Evolutionary conservation across 2,329 filamentous ascomycete genomes (phyloP), one percentile per base, ranked within the genome.

Genomic region (Phialocephala subalpina): DNA sequence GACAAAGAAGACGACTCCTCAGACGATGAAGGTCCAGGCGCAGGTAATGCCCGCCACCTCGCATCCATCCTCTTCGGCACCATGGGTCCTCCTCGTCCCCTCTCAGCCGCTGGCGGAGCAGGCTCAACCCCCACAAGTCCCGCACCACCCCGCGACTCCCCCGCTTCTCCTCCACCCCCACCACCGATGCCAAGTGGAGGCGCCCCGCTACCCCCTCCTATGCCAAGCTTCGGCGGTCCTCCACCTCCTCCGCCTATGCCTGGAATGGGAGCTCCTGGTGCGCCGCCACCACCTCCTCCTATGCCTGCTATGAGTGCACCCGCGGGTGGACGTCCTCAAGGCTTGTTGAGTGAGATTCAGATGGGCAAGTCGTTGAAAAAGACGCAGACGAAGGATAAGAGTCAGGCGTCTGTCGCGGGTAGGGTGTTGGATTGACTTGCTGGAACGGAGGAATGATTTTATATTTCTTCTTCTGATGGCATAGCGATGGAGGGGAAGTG

Each of bases 21-120:
- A 56, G 87, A 90, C n/a, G 92, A 94, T 63, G 91, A 94, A 62
- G 87, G 90, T 11, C 90, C 92, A 20, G 92, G 92, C 59, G 93
- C 93, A 62, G 90, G 91, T 66, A 93, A 89, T 72, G 96, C 96
- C 58, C 96, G 97, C 67, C 93, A 97, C 73, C 87, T 99, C 42
- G 96, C 96, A 18, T 97, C 93, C 7, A 96, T 97, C 67, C 85
- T 99, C 22, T 99, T 99, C 77, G 95, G 96, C 66, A 97, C 94
- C 60, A 98, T 99, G 94, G 95, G 88, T 11, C 95, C 96, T 45
- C 95, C 96, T 16, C 89, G 95, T 60, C 94, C 95, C 35, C 81
- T 97, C 53, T 97, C 93, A 22, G 91, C 93, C 7, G 89, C 92
- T 78, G 93, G 92, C 70, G 92, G 92, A 73, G 76, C 78, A 33